These are phyloP conservation scores for Xylariaceae sp. DNA, from an alignment of 2,329 filamentous ascomycete genomes.

Conservation along the genomic window DNA sequence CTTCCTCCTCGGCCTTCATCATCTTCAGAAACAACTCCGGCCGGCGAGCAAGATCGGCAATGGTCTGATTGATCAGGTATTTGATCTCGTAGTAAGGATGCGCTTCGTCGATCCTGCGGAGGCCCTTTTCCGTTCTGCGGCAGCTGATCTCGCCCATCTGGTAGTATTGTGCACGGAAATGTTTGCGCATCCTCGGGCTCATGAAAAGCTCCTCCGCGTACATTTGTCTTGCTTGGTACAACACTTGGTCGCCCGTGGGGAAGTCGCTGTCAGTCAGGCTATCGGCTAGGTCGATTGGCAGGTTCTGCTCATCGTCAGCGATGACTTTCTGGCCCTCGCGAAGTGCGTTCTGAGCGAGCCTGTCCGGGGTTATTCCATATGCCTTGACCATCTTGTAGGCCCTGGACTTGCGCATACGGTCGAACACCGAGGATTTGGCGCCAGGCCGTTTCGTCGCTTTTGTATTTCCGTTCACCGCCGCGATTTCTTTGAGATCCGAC, in stretches of 20 bases:
- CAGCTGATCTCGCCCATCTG: conserved; percentile 80
- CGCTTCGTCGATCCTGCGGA: conserved; percentile 88
- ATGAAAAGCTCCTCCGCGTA: conserved; percentile 86
- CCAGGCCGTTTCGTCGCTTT: conserved; percentile 74
- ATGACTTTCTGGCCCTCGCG: conserved; percentile 72
- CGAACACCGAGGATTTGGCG: conserved; percentile 73
- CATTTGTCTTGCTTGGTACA: conserved; percentile 76
- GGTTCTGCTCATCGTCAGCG: conserved; percentile 75
- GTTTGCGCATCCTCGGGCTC: conserved; percentile 84
- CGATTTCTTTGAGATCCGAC: conserved; percentile 73
- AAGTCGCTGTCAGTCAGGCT: conserved; percentile 68
- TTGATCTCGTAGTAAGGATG: conserved; percentile 98
- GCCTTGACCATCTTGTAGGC: conserved; percentile 79
- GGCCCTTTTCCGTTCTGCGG: conserved; percentile 84
- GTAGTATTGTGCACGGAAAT: conserved; percentile 79
- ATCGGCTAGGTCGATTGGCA: conserved; percentile 84
- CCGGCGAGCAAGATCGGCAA: conserved; percentile 71
- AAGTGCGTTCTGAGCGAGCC: conserved; percentile 80
- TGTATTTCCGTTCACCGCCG: conserved; percentile 54
- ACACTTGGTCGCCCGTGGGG: conserved; percentile 66
- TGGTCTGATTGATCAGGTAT: conserved; percentile 85
- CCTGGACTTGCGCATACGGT: conserved; percentile 74
- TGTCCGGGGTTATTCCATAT: conserved; percentile 84
- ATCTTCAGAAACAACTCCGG: conserved; percentile 94
- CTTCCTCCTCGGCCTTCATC: conserved; percentile 94